phyloP scores from a whole-genome alignment of 352 stramenopile species.

The Pythium volutum region DNA sequence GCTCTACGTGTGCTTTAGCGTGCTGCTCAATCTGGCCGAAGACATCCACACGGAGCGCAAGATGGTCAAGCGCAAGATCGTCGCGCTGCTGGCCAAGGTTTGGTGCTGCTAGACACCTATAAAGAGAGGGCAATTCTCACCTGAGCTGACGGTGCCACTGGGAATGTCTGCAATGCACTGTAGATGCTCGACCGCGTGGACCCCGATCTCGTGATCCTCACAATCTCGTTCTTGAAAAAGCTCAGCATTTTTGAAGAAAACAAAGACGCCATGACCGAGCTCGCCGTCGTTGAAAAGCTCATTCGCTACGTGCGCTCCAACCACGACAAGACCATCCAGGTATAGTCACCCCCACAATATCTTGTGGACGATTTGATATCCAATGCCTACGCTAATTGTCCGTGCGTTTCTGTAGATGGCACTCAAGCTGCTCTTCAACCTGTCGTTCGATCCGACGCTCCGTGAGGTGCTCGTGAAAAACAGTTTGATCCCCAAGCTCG shows the following conservation, averaged over 20 bases:
- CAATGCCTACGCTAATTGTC: too few relatives aligned
- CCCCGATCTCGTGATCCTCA: conserved; percentile 87
- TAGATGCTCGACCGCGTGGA: conserved; percentile 87
- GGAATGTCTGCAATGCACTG: too few relatives aligned
- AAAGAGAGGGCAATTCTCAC: too few relatives aligned
- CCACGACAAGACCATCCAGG: conserved; percentile 83
- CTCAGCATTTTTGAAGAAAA: conserved; percentile 95
- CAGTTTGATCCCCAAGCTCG: conserved; percentile 90
- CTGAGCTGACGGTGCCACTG: too few relatives aligned
- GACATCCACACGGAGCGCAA: conserved; percentile 93
- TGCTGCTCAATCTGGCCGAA: conserved; percentile 94
- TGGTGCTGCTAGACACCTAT: background rate
- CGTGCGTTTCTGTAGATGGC: too few relatives aligned
- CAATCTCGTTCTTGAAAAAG: conserved; percentile 92
- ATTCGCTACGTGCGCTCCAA: conserved; percentile 78
- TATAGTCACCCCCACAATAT: too few relatives aligned
- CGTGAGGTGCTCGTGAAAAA: conserved; percentile 85
- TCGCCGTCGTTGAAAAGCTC: conserved; percentile 72
- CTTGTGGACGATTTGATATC: too few relatives aligned
- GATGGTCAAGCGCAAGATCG: conserved; percentile 94
- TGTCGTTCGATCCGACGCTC: conserved; percentile 91
- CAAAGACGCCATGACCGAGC: conserved; percentile 90
- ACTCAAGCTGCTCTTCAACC: conserved; percentile 92
- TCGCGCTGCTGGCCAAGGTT: conserved; percentile 77
- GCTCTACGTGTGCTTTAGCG: conserved; percentile 90